Evolutionary conservation across 352 stramenopile genomes (phyloP).

Genomic region (Plasmopara halstedii): DNA sequence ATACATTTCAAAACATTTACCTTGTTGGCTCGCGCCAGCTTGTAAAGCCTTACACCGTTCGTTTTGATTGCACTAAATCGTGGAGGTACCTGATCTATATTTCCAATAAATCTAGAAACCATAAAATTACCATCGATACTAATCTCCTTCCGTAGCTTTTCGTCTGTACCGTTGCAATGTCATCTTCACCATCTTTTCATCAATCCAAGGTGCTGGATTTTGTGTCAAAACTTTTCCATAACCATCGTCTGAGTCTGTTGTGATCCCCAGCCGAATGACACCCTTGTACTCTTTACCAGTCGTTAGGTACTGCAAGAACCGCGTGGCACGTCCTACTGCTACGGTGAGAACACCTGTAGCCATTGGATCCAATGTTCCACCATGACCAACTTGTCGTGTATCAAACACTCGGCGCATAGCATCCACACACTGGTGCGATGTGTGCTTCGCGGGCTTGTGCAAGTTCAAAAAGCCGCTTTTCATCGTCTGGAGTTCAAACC

Average conservation of each 20-base stretch:
- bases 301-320: conserved; percentile 69
- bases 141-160: too few relatives aligned
- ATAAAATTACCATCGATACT: too few relatives aligned
- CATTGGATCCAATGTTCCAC: conserved; percentile 84
- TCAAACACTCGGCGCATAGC: conserved; percentile 61
- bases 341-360: conserved; percentile 79
- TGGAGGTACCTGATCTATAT: conserved; percentile 71
- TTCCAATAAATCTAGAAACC: conserved; percentile 72
- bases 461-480: conserved; percentile 73
- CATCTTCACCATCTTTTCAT: conserved; percentile 22
- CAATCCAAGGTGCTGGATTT: conserved; percentile 49
- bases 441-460: conserved; percentile 66
- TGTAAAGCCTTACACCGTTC: conserved; percentile 72
- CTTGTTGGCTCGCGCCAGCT: conserved; percentile 55
- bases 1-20: conserved; percentile 9
- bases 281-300: conserved; percentile 74
- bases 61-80: conserved; percentile 75
- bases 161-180: conserved; percentile 37
- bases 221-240: conserved; percentile 53
- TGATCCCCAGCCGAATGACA: conserved; percentile 67
- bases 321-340: conserved; percentile 72
- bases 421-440: conserved; percentile 71
- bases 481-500: too few relatives aligned
- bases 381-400: conserved; percentile 69
- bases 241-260: conserved; percentile 76